These are phyloP conservation scores for Saccharomycopsis synnaedendra DNA, from an alignment of 805 yeast species.

Conservation along the genomic window DNA sequence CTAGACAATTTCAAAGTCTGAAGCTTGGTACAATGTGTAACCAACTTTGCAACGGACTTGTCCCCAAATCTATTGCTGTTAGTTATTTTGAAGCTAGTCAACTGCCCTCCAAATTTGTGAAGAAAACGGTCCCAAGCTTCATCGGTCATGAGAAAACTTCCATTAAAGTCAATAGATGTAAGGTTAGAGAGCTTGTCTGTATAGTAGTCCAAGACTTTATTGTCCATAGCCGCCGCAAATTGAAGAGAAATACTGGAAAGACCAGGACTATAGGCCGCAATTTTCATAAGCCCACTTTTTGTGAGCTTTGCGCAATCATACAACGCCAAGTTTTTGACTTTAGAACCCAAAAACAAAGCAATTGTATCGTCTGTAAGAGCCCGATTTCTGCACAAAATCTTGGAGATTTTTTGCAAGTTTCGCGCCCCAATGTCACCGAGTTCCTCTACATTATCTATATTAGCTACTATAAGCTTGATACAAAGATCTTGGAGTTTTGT, in stretches of 20 bases:
- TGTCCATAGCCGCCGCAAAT: constrained; percentile 91
- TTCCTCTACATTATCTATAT: constrained; percentile 65
- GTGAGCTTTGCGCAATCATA: constrained; percentile 89
- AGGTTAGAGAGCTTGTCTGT: constrained; percentile 47
- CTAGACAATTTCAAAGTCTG: constrained; percentile 51
- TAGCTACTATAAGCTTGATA: constrained; percentile 50
- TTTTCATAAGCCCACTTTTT: constrained; percentile 48
- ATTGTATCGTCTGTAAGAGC: constrained; percentile 65
- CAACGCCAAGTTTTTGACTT: constrained; percentile 47
- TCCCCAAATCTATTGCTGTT: constrained; percentile 79
- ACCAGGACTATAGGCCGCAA: constrained; percentile 73
- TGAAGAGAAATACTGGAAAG: constrained; percentile 53
- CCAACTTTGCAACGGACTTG: constrained; percentile 48
- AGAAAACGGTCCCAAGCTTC: constrained; percentile 71
- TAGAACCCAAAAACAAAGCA: constrained; percentile 58
- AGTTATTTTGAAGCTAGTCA: constrained; percentile 50
- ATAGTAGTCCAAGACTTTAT: constrained; percentile 58
- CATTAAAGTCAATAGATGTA: constrained; percentile 56
- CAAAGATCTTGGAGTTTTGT: constrained; percentile 79
- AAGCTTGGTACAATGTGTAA: constrained; percentile 53
- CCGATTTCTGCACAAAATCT: constrained; percentile 73
- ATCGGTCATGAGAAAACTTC: constrained; percentile 78
- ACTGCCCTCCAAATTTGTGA: constrained; percentile 38
- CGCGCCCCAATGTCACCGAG: constrained; percentile 78
- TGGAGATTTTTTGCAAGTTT: constrained; percentile 61